phyloP scores from a whole-genome alignment of 768 basidiomycete genomes.

The Lenzites betulinus region DNA sequence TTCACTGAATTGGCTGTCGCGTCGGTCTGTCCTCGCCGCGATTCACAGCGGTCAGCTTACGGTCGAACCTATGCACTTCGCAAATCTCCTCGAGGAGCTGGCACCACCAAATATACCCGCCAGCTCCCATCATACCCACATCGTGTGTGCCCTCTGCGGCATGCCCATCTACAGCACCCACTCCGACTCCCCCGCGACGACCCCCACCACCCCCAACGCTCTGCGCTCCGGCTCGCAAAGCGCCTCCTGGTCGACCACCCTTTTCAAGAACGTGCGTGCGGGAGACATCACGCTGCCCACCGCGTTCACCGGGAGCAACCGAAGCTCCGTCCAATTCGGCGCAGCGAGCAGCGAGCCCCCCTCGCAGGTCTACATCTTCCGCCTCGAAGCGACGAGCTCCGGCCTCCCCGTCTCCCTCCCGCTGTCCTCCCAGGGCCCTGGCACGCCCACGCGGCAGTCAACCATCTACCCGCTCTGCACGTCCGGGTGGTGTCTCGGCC shows the following conservation, averaged over 20 bases:
- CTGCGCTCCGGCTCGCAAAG: constrained; percentile 33
- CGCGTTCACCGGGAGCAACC: background rate
- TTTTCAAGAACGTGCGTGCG: constrained; percentile 57
- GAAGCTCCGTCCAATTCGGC: constrained; percentile 15
- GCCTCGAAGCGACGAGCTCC: constrained; percentile 44
- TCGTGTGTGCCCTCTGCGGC: constrained; percentile 84
- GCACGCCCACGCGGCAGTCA: constrained; percentile 31
- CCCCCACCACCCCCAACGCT: constrained; percentile 36
- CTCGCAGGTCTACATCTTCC: constrained; percentile 68
- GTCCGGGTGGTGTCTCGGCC: constrained; percentile 82
- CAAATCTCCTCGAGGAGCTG: constrained; percentile 58
- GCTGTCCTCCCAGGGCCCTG: constrained; percentile 26
- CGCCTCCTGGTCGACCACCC: constrained; percentile 54
- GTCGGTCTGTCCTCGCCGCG: constrained; percentile 79
- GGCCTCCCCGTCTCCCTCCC: constrained; percentile 29
- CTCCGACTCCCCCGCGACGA: constrained; percentile 26
- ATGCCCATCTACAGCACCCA: constrained; percentile 47
- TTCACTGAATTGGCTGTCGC: constrained; percentile 90
- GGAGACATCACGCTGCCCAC: constrained; percentile 32
- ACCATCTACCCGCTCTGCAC: constrained; percentile 80
- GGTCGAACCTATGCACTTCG: constrained; percentile 81
- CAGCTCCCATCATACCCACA: constrained; percentile 46
- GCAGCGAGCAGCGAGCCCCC: constrained; percentile 34
- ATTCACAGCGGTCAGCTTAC: constrained; percentile 86
- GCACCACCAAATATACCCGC: constrained; percentile 47